Evolutionary conservation across 495 filamentous ascomycete species (phyloP), one percentile per base, ranked within the genome.

Genomic region (Talaromyces proteolyticus): DNA sequence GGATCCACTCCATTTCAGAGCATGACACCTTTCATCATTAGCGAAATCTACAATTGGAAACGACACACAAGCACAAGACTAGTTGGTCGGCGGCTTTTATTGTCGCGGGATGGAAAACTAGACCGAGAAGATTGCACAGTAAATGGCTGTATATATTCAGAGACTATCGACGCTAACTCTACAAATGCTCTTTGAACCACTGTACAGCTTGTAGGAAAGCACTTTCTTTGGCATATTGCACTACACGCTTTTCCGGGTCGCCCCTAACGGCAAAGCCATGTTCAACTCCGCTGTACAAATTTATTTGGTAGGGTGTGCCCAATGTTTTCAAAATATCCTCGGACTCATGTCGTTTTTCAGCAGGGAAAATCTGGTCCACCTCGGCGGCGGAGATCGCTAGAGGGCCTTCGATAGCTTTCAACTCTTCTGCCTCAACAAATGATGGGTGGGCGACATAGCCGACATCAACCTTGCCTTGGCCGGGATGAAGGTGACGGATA

Each of bases 141-240:
- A n/a, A n/a, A n/a, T n/a, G n/a, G n/a, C n/a, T n/a, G n/a, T n/a
- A n/a, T n/a, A n/a, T n/a, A n/a, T n/a, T n/a, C n/a, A n/a, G n/a
- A 2, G 14, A 34, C 29, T 34, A 34, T 34, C 29, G 8, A 34
- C 29, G 29, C 29, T 34, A 8, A n/a, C n/a, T 37, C 25, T 36
- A 19, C 2, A 47, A 21, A 19, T 73, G 68, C 62, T 77, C 65
- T 53, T 86, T 76, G 59, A 94, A 93, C 89, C 90, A 95, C 42
- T 64, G 59, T 41, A 91, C 73, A 47, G 89, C 88, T 72, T 94
- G 89, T 48, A 75, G 60, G 61, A 93, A 93, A 21, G 89, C 89
- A 70, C 86, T 80, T 73, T 96, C 88, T 77, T 91, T 91, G 43
- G 88, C 85, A 53, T 75, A 93, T 73, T 82, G 88, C 64, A 79